A percentile compares a stretch with the other conserved stretches of the same genome.
Evolutionary conservation across 164 flowering plant species (phyloP).

Genomic region (Paratinospora sagittata): DNA sequence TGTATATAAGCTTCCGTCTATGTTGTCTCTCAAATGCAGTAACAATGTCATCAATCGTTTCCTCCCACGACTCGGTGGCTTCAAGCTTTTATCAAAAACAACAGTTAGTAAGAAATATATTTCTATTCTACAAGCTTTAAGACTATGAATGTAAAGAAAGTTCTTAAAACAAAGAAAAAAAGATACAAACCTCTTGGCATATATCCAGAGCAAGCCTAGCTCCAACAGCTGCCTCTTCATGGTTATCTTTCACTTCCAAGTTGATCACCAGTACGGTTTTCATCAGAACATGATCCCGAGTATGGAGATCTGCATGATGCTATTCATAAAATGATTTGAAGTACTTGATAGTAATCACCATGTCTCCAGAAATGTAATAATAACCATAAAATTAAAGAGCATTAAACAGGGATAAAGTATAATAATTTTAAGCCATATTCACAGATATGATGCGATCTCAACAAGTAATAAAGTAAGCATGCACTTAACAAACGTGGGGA

Average conservation of each 20-base stretch:
- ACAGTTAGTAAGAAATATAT: not conserved
- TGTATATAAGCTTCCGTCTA: constrained; percentile 69
- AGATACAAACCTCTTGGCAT: constrained; percentile 81
- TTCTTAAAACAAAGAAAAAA: too few relatives aligned
- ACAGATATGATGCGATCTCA: not conserved
- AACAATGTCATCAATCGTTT: constrained; percentile 60
- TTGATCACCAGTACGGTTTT: constrained; percentile 70
- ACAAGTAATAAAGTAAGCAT: not conserved
- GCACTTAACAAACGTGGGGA: too few relatives aligned
- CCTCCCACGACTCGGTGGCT: constrained; percentile 81
- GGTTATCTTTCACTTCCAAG: constrained; percentile 96
- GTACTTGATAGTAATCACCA: not conserved
- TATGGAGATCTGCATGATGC: constrained; percentile 67
- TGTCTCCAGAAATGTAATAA: not conserved
- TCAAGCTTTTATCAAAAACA: constrained; percentile 52
- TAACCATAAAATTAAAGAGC: not conserved
- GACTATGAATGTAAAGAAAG: not conserved
- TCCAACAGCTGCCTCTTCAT: constrained; percentile 94
- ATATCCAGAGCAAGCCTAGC: constrained; percentile 69
- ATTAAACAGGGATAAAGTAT: not conserved
- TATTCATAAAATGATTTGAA: not conserved
- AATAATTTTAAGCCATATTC: not conserved
- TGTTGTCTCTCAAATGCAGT: constrained; percentile 69
- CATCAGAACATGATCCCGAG: constrained; percentile 62
- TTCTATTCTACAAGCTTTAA: not conserved